Evolutionary conservation across 768 basidiomycete species (phyloP), one percentile per base, ranked within the genome.

Genomic region (Tulasnella sp.): DNA sequence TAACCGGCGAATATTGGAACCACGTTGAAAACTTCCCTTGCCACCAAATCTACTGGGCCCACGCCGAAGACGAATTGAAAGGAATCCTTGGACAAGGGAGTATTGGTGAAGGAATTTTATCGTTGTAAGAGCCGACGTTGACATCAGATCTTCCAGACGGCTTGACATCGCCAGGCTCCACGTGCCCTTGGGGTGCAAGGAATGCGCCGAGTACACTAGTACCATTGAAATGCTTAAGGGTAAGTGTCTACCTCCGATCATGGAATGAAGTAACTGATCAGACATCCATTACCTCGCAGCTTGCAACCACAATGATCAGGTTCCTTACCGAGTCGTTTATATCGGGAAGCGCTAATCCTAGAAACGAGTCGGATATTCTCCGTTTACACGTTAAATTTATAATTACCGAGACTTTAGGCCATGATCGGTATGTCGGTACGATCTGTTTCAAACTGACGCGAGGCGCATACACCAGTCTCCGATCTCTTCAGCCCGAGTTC

Each of bases 11-110:
- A 73, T 79, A 79, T 72, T 79, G 78, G 78, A 72, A 40, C 28
- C 78, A 79, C 31, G 72, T 73, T 14, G 78, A 79, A 28, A 44
- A 79, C 44, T 79, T 79, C 46, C 78, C 78, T 1, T 37, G 73
- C 20, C 78, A 75, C 54, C 24, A 73, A 41, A 28, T 41, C 24
- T 40, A 14, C 14, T 41, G n/a, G 50, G 31, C 18, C 9, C 54
- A 78, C 37, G 31, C 77, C 11, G 77, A 78, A 28, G 77, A 78
- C 18, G 77, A 54, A 11, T 50, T 78, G 46, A 60, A 48, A 20
- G 77, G 48, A 22, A 69, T 78, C 41, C 41, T 78, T 20, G 37
- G 28, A 24, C 48, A 78, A 16, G 77, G 77, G 11, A 24, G 20
- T 8, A 44, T 78, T 11, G 77, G 77, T 78, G 41, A 37, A 54